phyloP scores from a whole-genome alignment of 305 asterid genomes.

The Euphrasia arctica region DNA sequence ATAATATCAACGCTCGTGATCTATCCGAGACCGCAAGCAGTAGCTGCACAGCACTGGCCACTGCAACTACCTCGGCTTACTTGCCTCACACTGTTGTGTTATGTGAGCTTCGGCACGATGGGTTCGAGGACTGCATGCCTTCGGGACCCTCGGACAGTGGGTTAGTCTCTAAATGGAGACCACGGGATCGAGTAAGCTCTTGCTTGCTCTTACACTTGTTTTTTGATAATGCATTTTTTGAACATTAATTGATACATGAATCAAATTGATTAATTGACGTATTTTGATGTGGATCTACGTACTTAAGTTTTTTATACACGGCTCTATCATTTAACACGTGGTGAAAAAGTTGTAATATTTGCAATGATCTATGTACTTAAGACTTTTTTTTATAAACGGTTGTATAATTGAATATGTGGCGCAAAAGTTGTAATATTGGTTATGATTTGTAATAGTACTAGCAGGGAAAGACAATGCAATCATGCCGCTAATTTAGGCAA shows the following conservation, averaged over 20 bases:
- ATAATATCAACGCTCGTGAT: conserved; percentile 46
- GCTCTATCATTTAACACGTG: background rate
- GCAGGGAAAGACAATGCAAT: background rate
- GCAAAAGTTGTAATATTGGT: background rate
- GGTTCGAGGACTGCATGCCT: conserved; percentile 70
- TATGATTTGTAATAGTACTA: background rate
- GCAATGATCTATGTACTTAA: background rate
- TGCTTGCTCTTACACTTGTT: background rate
- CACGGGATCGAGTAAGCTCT: conserved; percentile 79
- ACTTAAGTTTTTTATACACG: background rate
- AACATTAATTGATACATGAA: background rate
- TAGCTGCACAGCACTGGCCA: conserved; percentile 52
- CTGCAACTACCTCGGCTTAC: conserved; percentile 88
- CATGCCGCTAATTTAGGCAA: background rate
- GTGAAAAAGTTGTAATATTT: background rate
- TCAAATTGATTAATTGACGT: background rate
- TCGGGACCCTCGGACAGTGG: conserved; percentile 87
- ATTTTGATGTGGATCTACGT: background rate
- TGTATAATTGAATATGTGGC: conserved; percentile 1
- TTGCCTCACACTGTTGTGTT: conserved; percentile 85
- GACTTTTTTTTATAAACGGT: too few species aligned
- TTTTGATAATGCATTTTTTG: background rate
- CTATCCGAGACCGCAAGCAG: conserved; percentile 65
- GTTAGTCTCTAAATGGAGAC: conserved; percentile 92
- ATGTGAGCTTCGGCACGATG: conserved; percentile 93